phyloP scores from a whole-genome alignment of 164 flowering plant genomes.

The Sextonia rubra region DNA sequence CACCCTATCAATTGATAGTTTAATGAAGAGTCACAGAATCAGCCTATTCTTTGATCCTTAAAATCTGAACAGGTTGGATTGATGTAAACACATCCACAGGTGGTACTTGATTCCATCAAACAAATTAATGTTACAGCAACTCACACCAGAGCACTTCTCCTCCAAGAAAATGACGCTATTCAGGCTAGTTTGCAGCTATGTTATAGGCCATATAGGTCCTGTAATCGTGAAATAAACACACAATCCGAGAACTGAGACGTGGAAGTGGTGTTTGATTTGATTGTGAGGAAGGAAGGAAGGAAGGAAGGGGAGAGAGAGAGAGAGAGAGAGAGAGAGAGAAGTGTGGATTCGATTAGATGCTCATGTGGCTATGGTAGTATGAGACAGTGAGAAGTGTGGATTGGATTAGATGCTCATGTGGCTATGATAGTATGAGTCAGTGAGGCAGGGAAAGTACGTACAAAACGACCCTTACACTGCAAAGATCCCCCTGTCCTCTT shows the following conservation, averaged over 20 bases:
- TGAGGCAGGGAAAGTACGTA: constrained; percentile 3
- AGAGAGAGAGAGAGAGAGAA: neutral
- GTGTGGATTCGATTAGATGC: neutral
- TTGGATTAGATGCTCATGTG: neutral
- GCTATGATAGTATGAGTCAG: neutral
- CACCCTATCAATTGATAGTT: neutral
- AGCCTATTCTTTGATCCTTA: neutral
- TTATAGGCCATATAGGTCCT: neutral
- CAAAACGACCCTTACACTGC: neutral
- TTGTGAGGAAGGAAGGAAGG: neutral
- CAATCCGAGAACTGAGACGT: neutral
- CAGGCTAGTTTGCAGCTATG: neutral
- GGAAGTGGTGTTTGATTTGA: neutral
- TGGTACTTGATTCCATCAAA: neutral
- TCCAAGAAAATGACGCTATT: constrained; percentile 1
- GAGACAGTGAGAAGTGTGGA: neutral
- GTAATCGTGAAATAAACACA: neutral
- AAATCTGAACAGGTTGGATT: neutral
- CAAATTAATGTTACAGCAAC: neutral
- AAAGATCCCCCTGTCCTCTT: constrained; percentile 1
- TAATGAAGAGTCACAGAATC: neutral
- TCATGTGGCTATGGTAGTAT: neutral
- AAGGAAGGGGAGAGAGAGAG: neutral
- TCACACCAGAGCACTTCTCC: neutral
- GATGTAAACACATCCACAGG: neutral